Evolutionary conservation across 2,329 filamentous ascomycete species (phyloP), one percentile per base, ranked within the genome.

Genomic region (Pseudocercospora eumusae): DNA sequence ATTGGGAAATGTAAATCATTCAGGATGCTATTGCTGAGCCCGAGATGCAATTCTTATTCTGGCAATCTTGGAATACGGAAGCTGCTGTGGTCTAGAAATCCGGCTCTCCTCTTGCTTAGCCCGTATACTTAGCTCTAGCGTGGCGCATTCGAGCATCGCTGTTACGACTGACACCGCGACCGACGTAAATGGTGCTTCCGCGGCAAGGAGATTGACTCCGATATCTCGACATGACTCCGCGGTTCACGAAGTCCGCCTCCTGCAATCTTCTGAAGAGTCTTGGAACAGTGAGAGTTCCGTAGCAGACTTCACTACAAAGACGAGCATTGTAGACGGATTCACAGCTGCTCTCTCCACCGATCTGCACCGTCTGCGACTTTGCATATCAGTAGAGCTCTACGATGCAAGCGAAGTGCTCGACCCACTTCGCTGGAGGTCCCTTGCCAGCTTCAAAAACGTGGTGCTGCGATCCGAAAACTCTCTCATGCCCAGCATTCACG

Each of bases 381-480:
- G 13, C 15, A 40, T 18, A 5, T 40, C n/a, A 40, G 3, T 40
- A 8, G 36, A n/a, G 36, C 36, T 40, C 6, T 40, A 40, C 15
- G 4, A 40, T 40, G 36, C 36, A 40, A 18, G 36, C 36, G 15
- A 40, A 7, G 13, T 40, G 15, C 36, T 4, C 36, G 36, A 7
- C 15, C 36, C 11, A 33, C 31, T 33, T 33, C 31, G 31, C 31
- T 33, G 11, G 15, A 33, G 31, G 21, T 27, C 11, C 47, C 47
- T 52, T 52, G 47, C 15, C 23, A 52, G 47, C 47, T 52, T 21
- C 47, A 28, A 31, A 52, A 52, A 52, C 47, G 47, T 52, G 47
- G 47, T 52, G 15, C 21, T 27, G 15, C 21, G 20, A 27, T 31
- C 21, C 47, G 44, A 52, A 28, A 52, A 52, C 47, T 15, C 15